Conservation (phyloP, 208 protist genomes). For the Leishmania major region DNA sequence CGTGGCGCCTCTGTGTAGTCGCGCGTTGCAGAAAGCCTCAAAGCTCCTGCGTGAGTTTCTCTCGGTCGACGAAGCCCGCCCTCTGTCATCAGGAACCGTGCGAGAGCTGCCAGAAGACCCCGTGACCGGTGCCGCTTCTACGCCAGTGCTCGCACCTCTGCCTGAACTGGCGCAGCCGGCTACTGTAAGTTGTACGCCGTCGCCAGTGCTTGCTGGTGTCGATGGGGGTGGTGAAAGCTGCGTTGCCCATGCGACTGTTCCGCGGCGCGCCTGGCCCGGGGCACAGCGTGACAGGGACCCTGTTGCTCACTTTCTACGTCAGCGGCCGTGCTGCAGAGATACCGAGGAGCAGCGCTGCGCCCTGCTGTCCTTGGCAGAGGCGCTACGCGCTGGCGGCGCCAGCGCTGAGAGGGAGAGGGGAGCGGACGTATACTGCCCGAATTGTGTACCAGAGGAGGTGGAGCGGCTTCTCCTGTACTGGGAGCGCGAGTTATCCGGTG, state of each 20-base stretch:
- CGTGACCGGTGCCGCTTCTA: neutral
- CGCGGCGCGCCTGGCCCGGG: neutral
- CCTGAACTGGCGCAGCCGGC: neutral
- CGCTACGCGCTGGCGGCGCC: neutral
- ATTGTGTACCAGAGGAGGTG: constrained; percentile 20
- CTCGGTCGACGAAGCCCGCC: neutral
- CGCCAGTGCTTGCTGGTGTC: neutral
- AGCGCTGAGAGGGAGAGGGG: neutral
- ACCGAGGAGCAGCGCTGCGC: neutral
- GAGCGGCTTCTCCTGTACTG: constrained; percentile 26
- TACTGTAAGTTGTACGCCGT: neutral
- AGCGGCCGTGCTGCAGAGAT: constrained; percentile 8
- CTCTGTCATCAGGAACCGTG: neutral
- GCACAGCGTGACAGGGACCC: neutral
- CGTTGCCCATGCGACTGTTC: neutral
- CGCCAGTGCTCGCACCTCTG: neutral
- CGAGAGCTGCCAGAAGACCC: neutral
- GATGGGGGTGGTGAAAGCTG: neutral
- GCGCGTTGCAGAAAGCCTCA: neutral
- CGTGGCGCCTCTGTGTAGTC: neutral
- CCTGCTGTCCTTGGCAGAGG: constrained; percentile 1
- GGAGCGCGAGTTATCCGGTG: constrained; percentile 29
- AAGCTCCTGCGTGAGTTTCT: neutral
- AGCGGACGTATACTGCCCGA: neutral
- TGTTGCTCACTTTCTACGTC: constrained; percentile 15